A percentile compares a stretch with the other conserved stretches of the same genome.
These are phyloP conservation scores for Penicillium cosmopolitanum DNA, from an alignment of 495 filamentous ascomycete species.

Conservation along the genomic window DNA sequence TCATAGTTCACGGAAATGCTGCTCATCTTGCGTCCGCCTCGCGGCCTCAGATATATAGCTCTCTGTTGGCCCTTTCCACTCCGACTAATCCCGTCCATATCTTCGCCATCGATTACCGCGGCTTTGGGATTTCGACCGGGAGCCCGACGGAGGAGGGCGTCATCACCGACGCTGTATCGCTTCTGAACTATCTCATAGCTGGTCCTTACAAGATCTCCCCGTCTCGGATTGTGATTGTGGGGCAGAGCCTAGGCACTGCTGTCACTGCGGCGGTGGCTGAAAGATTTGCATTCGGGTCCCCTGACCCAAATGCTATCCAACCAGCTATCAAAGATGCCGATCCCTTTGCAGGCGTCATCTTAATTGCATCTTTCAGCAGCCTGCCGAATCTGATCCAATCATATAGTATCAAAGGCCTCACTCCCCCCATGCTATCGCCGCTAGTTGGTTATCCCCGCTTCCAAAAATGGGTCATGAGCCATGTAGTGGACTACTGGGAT, in stretches of 20 bases:
- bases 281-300: constrained; percentile 58
- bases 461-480: constrained; percentile 47
- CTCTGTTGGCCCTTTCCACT: constrained; percentile 46
- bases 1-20: constrained; percentile 52
- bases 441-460: constrained; percentile 60
- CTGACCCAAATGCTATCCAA: constrained; percentile 36
- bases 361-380: constrained; percentile 78
- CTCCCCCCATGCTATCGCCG: constrained; percentile 83
- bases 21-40: constrained; percentile 50
- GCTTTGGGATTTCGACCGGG: constrained; percentile 82
- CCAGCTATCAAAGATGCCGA: constrained; percentile 44
- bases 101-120: constrained; percentile 84
- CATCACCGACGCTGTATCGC: constrained; percentile 74
- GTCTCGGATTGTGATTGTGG: constrained; percentile 75
- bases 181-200: constrained; percentile 62
- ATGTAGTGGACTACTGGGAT: constrained; percentile 60
- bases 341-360: constrained; percentile 71
- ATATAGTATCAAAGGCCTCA: constrained; percentile 71
- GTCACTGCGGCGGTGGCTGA: constrained; percentile 74
- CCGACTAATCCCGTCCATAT: constrained; percentile 62
- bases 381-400: constrained; percentile 71
- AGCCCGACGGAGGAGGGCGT: constrained; percentile 80
- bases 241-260: constrained; percentile 88
- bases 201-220: constrained; percentile 58
- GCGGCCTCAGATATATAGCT: constrained; percentile 46